Evolutionary conservation across 1,284 basidiomycete species (phyloP), one percentile per base, ranked within the genome.

Genomic region (Cryptococcus hybrid): DNA sequence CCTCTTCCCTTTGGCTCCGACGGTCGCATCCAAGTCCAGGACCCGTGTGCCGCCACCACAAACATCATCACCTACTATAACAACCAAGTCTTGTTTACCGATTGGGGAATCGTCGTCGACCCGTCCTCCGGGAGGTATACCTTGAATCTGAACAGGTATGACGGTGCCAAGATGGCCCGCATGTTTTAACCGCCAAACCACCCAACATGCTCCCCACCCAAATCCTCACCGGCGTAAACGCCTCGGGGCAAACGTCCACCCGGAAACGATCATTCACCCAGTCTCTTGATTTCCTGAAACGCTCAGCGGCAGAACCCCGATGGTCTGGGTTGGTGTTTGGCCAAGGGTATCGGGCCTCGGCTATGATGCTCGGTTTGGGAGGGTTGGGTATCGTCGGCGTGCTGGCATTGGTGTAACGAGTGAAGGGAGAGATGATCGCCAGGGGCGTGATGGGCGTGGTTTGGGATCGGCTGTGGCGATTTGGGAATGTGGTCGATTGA

Each of bases 1-100:
- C 82, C 78, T 90, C 68, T 80, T 70, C 2, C 91, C 2, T 84
- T 89, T 63, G 82, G 81, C 12, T 57, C 70, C 15, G 92, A 96
- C 73, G 92, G 92, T 12, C 90, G 84, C 77, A 90, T 94, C 73
- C 91, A 93, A 79, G 84, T 95, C 49, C 91, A 97, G 80, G 88
- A 93, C 66, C 86, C 90, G 0, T 97, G 93, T 70, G 88, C 87
- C 1, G 88, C 90, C 3, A 80, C 83, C 5, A 91, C 91, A 35
- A 90, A 92, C 75, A 86, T 92, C 71, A 84, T 94, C 69, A 86
- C 91, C 68, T 78, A 81, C 57, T 94, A 91, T 83, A 88, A 90
- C 79, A 69, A 83, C 63, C 87, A 84, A 51, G 71, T 66, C 12
- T 53, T 65, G 13, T 77, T 74, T 58, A 63, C 69, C 37, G 72